Conservation (phyloP, 257 asterid genomes). For the Fraxinus americana region DNA sequence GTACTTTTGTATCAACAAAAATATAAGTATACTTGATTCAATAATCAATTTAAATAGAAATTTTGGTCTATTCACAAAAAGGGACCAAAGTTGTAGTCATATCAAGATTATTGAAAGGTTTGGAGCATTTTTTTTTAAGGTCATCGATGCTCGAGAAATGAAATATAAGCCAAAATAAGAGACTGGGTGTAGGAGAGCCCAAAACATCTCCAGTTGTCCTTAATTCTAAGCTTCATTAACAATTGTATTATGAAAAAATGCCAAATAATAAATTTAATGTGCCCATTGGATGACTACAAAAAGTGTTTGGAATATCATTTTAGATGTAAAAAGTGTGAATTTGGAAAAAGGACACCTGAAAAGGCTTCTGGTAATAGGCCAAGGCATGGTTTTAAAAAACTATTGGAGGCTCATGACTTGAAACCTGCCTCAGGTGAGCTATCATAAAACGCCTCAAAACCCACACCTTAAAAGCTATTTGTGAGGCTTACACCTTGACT, state of each 20-base stretch:
- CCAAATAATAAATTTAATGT: background rate
- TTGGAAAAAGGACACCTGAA: background rate
- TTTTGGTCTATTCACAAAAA: background rate
- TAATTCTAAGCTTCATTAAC: background rate
- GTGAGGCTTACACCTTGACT: too few species aligned
- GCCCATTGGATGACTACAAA: constrained; percentile 7
- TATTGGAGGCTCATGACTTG: too few species aligned
- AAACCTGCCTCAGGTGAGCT: too few species aligned
- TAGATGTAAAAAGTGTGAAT: background rate
- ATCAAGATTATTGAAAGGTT: background rate
- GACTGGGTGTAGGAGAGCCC: background rate
- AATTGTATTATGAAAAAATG: background rate
- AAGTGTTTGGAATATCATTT: background rate
- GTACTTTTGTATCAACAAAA: background rate
- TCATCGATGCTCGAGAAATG: background rate
- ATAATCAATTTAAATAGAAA: background rate
- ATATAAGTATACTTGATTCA: background rate
- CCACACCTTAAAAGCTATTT: too few species aligned
- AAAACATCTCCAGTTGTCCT: background rate
- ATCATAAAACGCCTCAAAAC: too few species aligned
- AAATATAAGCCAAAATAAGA: background rate
- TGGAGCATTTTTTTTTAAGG: background rate
- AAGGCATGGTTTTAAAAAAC: too few species aligned
- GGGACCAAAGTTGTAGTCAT: background rate
- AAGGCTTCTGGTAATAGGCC: background rate